phyloP scores from a whole-genome alignment of 192 early-diverging fungal species.

The Phycomyces nitens region DNA sequence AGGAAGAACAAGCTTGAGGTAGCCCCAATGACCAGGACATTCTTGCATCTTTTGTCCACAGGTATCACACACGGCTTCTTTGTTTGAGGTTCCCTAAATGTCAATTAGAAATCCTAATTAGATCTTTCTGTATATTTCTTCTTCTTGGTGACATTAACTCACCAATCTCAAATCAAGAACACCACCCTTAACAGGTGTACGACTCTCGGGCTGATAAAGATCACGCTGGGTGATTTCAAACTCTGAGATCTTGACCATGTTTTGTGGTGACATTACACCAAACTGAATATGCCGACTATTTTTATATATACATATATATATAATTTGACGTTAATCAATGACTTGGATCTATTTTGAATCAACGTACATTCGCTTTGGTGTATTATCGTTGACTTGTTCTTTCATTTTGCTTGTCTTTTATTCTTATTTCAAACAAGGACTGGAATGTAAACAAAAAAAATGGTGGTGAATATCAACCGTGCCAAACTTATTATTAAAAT shows the following conservation, averaged over 20 bases:
- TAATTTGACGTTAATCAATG: neutral
- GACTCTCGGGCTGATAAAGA: constrained; percentile 68
- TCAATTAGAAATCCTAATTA: neutral
- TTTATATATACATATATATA: no score
- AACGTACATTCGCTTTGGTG: constrained; percentile 73
- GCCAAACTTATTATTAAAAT: no score
- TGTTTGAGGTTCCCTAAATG: constrained; percentile 76
- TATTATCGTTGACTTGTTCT: constrained; percentile 69
- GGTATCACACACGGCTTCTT: constrained; percentile 82
- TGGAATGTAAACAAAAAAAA: no score
- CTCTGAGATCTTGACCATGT: constrained; percentile 85
- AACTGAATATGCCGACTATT: constrained; percentile 90
- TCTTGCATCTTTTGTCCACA: constrained; percentile 83
- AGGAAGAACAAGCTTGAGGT: constrained; percentile 86
- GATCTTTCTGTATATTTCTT: neutral
- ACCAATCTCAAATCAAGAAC: constrained; percentile 89
- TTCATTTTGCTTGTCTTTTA: constrained; percentile 51
- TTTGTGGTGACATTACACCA: constrained; percentile 86
- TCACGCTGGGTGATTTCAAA: constrained; percentile 90
- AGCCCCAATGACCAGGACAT: constrained; percentile 97
- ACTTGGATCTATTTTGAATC: neutral
- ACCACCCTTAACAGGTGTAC: constrained; percentile 80
- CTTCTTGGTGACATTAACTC: constrained; percentile 12
- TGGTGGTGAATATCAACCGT: no score
- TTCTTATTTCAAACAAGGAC: no score